phyloP scores from a whole-genome alignment of 2,329 filamentous ascomycete genomes.

The Monosporascus cannonballus region DNA sequence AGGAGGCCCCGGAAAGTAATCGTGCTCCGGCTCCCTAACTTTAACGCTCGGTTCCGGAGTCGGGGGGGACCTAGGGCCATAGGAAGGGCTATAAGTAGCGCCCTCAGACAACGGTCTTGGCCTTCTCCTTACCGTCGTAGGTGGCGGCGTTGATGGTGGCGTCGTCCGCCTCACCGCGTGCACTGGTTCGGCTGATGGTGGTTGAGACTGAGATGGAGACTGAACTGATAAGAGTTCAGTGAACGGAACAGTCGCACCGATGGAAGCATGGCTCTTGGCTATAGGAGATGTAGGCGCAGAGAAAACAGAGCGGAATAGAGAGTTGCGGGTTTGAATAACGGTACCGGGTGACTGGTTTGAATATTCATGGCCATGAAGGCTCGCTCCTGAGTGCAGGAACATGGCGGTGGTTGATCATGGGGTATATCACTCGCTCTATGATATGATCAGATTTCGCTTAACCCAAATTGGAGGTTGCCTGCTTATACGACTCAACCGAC shows the following conservation, averaged over 20 bases:
- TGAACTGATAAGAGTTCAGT: not conserved
- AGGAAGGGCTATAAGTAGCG: not conserved
- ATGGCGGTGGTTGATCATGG: slow-evolving; percentile 28
- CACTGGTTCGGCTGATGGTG: not conserved
- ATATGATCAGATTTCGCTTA: too few species aligned
- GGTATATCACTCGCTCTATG: too few species aligned
- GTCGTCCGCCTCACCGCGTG: not conserved
- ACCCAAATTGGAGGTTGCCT: too few species aligned
- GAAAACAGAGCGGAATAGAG: slow-evolving; percentile 22
- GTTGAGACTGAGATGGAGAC: not conserved
- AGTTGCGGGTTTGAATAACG: slow-evolving; percentile 17
- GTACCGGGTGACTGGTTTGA: slow-evolving; percentile 32
- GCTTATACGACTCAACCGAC: too few species aligned
- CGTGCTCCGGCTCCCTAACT: slow-evolving; percentile 20
- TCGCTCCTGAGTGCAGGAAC: slow-evolving; percentile 55
- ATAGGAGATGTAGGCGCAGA: slow-evolving; percentile 11
- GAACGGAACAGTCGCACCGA: not conserved
- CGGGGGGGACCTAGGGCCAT: not conserved
- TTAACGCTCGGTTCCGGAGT: slow-evolving; percentile 12
- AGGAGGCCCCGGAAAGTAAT: slow-evolving; percentile 12
- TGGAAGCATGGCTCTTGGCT: slow-evolving; percentile 8
- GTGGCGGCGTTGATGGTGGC: not conserved
- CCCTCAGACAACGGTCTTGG: slow-evolving; percentile 11
- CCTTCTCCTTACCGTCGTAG: not conserved
- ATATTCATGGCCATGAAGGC: slow-evolving; percentile 56